Conservation (phyloP, 2,329 filamentous ascomycete species). For the Aciculosporium take region DNA sequence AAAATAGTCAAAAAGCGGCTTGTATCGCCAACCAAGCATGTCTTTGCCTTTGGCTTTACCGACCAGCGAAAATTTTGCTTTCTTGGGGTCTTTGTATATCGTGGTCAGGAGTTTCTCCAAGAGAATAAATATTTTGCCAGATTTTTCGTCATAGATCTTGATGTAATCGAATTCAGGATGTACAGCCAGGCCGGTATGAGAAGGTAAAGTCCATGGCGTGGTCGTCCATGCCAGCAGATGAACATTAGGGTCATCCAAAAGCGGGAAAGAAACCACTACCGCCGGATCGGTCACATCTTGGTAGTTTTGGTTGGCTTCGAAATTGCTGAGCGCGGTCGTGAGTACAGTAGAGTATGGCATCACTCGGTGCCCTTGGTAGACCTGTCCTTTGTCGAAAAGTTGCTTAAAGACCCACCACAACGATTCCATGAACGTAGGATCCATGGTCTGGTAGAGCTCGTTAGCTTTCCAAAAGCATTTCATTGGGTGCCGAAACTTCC, state of each 20-base stretch:
- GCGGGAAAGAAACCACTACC: constrained; percentile 74
- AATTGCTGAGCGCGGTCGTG: constrained; percentile 81
- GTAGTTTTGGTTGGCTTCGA: constrained; percentile 89
- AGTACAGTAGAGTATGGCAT: constrained; percentile 92
- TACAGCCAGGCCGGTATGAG: constrained; percentile 61
- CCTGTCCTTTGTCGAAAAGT: constrained; percentile 74
- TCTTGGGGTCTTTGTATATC: constrained; percentile 68
- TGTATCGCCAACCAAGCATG: constrained; percentile 58
- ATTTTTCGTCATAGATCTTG: constrained; percentile 71
- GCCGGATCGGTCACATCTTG: constrained; percentile 86
- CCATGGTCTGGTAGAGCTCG: constrained; percentile 54
- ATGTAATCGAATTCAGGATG: constrained; percentile 77
- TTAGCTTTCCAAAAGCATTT: neutral
- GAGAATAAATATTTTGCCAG: constrained; percentile 72
- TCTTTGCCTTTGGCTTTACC: constrained; percentile 52
- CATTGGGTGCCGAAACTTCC: constrained; percentile 3
- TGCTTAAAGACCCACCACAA: constrained; percentile 97
- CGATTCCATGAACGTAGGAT: constrained; percentile 88
- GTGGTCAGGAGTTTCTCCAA: constrained; percentile 68
- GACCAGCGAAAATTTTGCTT: constrained; percentile 58
- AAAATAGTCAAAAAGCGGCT: constrained; percentile 82
- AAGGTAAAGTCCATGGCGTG: constrained; percentile 73
- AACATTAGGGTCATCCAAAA: constrained; percentile 62
- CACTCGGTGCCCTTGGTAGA: constrained; percentile 82
- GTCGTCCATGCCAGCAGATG: constrained; percentile 78